Evolutionary conservation across 768 basidiomycete species (phyloP), one percentile per base, ranked within the genome.

Genomic region (Sistotremastrum suecicum): DNA sequence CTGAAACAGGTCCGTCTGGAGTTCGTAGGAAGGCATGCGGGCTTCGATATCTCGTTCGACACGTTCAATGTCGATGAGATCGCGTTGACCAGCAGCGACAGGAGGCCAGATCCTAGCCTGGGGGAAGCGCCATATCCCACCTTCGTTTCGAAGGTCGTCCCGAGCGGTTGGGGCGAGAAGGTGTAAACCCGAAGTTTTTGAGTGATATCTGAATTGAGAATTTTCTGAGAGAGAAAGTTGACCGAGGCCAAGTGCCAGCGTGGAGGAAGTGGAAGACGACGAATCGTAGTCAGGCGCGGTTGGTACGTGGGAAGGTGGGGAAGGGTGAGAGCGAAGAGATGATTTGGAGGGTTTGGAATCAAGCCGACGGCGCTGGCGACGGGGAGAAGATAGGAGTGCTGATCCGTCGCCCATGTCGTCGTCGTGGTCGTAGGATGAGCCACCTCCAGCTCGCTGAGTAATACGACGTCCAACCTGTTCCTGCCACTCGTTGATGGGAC

Each of bases 61-160:
- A 70, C 81, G 76, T 83, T 51, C 29, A 45, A 49, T 9, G 44
- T 20, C 48, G 35, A 51, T 50, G 62, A 12, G 67, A 52, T 45
- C 58, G 33, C 55, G 50, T 42, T 46, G 51, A 40, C 46, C 45
- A 28, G 32, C 8, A 37, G 41, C 10, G 42, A 34, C 30, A 3
- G 78, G 78, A 0, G 89, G 89, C 89, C 89, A 92, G 29, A 90
- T 83, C n/a, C 88, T 72, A 3, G 87, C 82, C 52, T 78, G 80
- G 0, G 89, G 87, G 62, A 92, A 91, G 31, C 79, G 77, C 82
- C 83, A 85, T 45, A 83, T 80, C 0, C 83, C 85, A 12, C 78
- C 81, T 52, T 82, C 79, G 51, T 79, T 83, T 54, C 82, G 67
- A 37, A 70, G 66, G 55, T 83, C 82, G 44, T 68, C 59, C 39